Evolutionary conservation across 2,329 filamentous ascomycete species (phyloP), one percentile per base, ranked within the genome.

Genomic region (Colletotrichum australisinense): DNA sequence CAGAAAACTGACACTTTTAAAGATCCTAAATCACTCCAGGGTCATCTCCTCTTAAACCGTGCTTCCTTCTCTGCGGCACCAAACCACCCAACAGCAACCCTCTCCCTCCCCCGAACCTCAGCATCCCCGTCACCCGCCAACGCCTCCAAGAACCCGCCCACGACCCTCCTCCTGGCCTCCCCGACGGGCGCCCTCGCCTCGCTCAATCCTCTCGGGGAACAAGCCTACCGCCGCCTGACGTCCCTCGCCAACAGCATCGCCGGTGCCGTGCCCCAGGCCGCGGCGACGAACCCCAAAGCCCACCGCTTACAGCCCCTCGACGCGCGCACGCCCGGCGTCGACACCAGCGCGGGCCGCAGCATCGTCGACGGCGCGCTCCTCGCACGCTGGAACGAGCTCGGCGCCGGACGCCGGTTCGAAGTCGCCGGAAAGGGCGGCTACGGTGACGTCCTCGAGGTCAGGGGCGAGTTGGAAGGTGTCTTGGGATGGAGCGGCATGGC

Each of bases 11-110:
- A 63, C 8, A 35, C 74, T 73, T 59, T 9, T 4, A 28, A 52
- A 97, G 95, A 98, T 80, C 96, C 96, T 19, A 97, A 97, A 85
- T 97, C 95, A 7, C 91, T 98, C 42, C 94, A 96, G 70, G 97
- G 97, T 62, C 93, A 95, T 78, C 90, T 95, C 53, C 90, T 99
- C 28, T 89, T 99, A 8, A 94, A 96, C 82, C 92, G 94, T 73
- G 94, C 94, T 66, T 94, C 95, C 72, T 98, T 99, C 84, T 93
- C 95, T 80, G 92, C 94, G 0, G 95, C 94, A 49, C 91, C 90
- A 22, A 94, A 98, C 81, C 89, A 93, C 75, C 91, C 94, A 0
- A 93, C 93, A 0, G 90, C 89, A 49, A 93, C 95, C 77, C 91
- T 93, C 24, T 90, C 98, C 62, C 88, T 98, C 42, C 93, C 94